Evolutionary conservation across 176 grass and related monocot genomes (phyloP).

Genomic region (Raddia guianensis): DNA sequence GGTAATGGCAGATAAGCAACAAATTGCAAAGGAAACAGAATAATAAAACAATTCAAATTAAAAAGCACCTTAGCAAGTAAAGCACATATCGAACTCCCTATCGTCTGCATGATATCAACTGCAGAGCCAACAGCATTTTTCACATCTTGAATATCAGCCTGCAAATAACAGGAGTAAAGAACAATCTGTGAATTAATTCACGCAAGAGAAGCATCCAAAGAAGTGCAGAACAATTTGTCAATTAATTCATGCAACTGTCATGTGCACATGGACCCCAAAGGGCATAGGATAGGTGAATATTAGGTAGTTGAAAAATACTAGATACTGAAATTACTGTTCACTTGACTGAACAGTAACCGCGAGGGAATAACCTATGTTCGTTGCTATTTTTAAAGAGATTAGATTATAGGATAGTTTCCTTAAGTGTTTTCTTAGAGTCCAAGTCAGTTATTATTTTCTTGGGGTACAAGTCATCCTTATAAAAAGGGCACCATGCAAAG

Average conservation of each 20-base stretch:
- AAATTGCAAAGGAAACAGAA: constrained; percentile 29
- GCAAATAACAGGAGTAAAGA: constrained; percentile 37
- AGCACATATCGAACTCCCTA: constrained; percentile 77
- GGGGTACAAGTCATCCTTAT: too few relatives aligned
- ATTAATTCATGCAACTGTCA: neutral
- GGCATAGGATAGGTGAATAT: too few relatives aligned
- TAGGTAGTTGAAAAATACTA: too few relatives aligned
- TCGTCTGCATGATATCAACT: constrained; percentile 89
- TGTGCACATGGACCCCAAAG: too few relatives aligned
- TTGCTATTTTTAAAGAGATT: too few relatives aligned
- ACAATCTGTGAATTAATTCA: constrained; percentile 10
- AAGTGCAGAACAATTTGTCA: constrained; percentile 2
- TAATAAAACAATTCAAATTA: constrained; percentile 21
- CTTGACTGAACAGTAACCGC: too few relatives aligned
- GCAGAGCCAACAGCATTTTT: constrained; percentile 82
- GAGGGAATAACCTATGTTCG: too few relatives aligned
- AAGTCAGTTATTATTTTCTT: too few relatives aligned
- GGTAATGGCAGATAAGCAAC: constrained; percentile 21
- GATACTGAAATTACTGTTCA: too few relatives aligned
- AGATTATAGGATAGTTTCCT: too few relatives aligned
- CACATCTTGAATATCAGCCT: constrained; percentile 88
- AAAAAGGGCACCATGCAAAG: too few relatives aligned
- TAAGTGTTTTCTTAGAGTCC: too few relatives aligned
- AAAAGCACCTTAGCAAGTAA: constrained; percentile 72
- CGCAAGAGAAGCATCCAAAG: constrained; percentile 9